phyloP scores from a whole-genome alignment of 73 alveolate genomes.

The Paramecium sexaurelia region DNA sequence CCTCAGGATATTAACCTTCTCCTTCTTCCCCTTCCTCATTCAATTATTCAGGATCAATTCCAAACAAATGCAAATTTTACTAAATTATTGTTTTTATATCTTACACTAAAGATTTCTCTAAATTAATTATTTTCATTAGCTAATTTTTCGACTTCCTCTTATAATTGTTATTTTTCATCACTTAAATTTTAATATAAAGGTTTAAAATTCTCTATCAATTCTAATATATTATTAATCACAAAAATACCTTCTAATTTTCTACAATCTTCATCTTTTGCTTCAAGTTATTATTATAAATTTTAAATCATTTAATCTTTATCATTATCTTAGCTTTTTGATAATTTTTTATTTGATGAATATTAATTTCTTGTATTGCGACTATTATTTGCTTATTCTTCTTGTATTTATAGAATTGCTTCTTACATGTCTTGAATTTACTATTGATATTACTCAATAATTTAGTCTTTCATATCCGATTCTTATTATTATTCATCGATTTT shows the following conservation, averaged over 20 bases:
- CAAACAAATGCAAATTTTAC: conserved; percentile 43
- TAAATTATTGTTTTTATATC: background rate
- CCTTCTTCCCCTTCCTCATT: conserved; percentile 40
- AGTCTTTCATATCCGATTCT: conserved; percentile 46
- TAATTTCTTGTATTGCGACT: background rate
- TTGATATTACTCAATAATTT: conserved; percentile 28
- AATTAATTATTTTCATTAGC: conserved; percentile 35
- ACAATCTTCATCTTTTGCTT: background rate
- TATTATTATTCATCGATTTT: conserved; percentile 3
- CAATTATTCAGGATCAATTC: conserved; percentile 40
- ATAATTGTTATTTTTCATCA: conserved; percentile 42
- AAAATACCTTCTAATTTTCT: conserved; percentile 20
- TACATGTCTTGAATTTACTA: background rate
- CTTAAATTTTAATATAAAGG: background rate
- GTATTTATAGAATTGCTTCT: background rate
- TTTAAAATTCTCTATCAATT: conserved; percentile 41
- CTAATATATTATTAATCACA: background rate
- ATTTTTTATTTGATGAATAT: background rate
- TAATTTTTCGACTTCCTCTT: conserved; percentile 47
- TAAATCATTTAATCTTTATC: conserved; percentile 33
- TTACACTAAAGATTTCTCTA: conserved; percentile 57
- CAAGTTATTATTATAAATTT: background rate
- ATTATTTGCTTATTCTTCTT: conserved; percentile 7
- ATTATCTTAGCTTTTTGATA: background rate
- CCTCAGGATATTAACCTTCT: conserved; percentile 34